phyloP scores from a whole-genome alignment of 2,329 filamentous ascomycete genomes.

The Moelleriella libera region DNA sequence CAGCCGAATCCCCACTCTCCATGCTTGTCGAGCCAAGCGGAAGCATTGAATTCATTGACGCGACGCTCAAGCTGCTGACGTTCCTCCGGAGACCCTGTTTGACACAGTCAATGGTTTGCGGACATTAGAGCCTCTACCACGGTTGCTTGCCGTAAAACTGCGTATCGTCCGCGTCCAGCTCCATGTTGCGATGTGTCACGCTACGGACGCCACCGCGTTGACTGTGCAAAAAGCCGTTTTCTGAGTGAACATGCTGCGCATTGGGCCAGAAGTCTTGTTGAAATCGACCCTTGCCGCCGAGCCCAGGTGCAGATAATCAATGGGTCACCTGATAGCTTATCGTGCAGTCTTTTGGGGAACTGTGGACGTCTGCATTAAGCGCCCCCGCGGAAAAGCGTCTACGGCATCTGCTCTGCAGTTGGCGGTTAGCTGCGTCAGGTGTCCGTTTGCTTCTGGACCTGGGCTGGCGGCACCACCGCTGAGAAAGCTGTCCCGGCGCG shows the following conservation, averaged over 20 bases:
- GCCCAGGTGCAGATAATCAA: too few species aligned
- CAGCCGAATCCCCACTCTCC: constrained; percentile 1
- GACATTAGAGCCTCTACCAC: background rate
- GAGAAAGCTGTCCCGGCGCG: too few species aligned
- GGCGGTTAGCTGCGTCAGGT: too few species aligned
- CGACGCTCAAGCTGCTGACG: constrained; percentile 32
- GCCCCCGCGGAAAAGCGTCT: too few species aligned
- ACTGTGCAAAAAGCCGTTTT: background rate
- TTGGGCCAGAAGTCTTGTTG: background rate
- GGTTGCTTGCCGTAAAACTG: constrained; percentile 38
- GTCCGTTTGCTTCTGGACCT: too few species aligned
- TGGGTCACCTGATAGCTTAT: too few species aligned
- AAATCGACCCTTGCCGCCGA: too few species aligned
- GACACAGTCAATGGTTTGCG: background rate
- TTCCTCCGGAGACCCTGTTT: constrained; percentile 38
- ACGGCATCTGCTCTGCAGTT: too few species aligned
- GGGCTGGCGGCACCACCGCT: too few species aligned
- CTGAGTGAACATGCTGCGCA: background rate
- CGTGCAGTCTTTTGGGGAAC: too few species aligned
- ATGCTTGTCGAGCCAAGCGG: constrained; percentile 23
- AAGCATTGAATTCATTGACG: constrained; percentile 33
- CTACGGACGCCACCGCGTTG: background rate
- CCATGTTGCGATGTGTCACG: background rate
- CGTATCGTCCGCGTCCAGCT: constrained; percentile 33
- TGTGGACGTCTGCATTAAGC: too few species aligned